Percentiles rank a stretch among this genome's conserved stretches.
Conservation (phyloP, 2,329 filamentous ascomycete genomes). For the Calcarisporium arbuscula region DNA sequence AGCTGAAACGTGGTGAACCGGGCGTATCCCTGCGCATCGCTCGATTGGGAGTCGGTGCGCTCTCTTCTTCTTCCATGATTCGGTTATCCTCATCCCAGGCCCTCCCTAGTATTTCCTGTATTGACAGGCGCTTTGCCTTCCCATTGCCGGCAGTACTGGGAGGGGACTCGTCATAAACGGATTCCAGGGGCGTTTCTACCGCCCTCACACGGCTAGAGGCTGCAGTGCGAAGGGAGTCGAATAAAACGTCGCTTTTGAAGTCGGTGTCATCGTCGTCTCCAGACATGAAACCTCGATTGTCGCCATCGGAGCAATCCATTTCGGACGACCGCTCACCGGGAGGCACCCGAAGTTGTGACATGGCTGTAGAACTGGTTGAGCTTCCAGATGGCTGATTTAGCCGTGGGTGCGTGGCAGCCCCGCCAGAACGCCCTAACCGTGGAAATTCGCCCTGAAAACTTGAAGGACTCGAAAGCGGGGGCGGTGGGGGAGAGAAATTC, state of each 20-base stretch:
- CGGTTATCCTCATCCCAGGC: constrained; percentile 49
- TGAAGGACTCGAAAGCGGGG: constrained; percentile 46
- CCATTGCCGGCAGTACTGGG: constrained; percentile 48
- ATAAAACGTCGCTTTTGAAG: constrained; percentile 69
- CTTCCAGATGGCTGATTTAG: constrained; percentile 37
- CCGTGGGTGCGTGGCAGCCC: constrained; percentile 30
- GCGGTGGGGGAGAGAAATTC: constrained; percentile 49
- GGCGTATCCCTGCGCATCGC: too few species aligned
- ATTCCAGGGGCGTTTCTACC: constrained; percentile 66
- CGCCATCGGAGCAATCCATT: constrained; percentile 63
- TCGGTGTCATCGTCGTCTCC: constrained; percentile 74
- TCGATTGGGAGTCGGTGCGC: constrained; percentile 43
- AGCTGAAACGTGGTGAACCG: constrained; percentile 23
- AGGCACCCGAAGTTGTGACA: constrained; percentile 28
- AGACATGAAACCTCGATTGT: constrained; percentile 57
- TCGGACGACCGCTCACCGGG: constrained; percentile 44
- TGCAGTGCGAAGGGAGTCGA: constrained; percentile 68
- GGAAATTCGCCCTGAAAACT: constrained; percentile 49
- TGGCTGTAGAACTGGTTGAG: constrained; percentile 33
- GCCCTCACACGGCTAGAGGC: constrained; percentile 61
- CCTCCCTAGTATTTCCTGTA: constrained; percentile 51
- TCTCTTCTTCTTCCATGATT: constrained; percentile 60
- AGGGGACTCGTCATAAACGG: constrained; percentile 75
- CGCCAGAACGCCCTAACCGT: constrained; percentile 36
- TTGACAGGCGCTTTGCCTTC: constrained; percentile 50